These are phyloP conservation scores for Suillus americanus DNA, from an alignment of 768 basidiomycete genomes.

Conservation along the genomic window DNA sequence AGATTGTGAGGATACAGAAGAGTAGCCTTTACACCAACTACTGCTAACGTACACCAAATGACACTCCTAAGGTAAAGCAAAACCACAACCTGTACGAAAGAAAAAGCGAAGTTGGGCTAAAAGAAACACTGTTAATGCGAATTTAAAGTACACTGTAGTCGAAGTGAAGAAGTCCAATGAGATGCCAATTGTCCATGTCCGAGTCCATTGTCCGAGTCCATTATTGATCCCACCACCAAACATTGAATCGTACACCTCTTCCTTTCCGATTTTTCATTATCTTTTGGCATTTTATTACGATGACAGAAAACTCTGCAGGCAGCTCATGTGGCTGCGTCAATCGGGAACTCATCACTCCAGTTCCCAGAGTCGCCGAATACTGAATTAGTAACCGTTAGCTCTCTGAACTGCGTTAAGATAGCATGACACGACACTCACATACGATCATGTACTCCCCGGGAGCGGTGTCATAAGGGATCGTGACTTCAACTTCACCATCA, in stretches of 20 bases:
- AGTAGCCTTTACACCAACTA: neutral
- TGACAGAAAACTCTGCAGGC: neutral
- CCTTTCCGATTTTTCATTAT: neutral
- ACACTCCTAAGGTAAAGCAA: neutral
- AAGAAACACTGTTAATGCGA: neutral
- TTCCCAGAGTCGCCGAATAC: constrained; percentile 59
- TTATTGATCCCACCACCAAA: neutral
- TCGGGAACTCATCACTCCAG: constrained; percentile 44
- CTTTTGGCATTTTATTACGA: neutral
- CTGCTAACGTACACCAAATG: neutral
- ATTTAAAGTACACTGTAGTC: neutral
- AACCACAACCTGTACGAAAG: neutral
- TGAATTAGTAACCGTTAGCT: constrained; percentile 20
- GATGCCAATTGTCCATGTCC: neutral
- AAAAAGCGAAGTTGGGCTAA: neutral
- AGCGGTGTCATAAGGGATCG: constrained; percentile 35
- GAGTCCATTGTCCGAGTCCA: neutral
- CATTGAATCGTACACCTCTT: neutral
- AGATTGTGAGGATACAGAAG: neutral
- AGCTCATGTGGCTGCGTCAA: constrained; percentile 22
- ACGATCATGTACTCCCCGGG: constrained; percentile 45
- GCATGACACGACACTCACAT: constrained; percentile 33
- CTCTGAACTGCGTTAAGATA: neutral
- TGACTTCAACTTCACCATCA: constrained; percentile 36
- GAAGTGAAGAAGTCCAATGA: neutral